Base-by-base conservation (phyloP, 1,284 basidiomycete genomes). In the Pyrrhoderma noxium region DNA sequence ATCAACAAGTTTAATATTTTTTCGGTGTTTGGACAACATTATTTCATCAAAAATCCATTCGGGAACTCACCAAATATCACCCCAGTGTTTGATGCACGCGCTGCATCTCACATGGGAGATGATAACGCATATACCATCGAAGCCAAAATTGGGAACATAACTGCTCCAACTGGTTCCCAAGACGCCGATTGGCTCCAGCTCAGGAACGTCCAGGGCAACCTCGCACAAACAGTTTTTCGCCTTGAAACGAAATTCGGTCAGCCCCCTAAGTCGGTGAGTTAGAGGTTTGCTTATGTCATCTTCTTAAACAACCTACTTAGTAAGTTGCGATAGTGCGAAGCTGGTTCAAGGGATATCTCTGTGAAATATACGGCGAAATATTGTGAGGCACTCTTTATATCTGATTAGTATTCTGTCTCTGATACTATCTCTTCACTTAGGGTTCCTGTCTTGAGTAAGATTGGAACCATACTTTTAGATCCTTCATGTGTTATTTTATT, bases 151-250 rank as follows among this genome's bases (percentile, higher is more conserved):
- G 73, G 64, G 5, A 66, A 66, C 51, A 49, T 78, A 7, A 57
- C 71, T 2, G 71, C 77, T 11, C 79, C 79, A 8, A 66, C 65
- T 16, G 65, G 75, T 46, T 57, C 62, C 5, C 58, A 63, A 37
- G 74, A 85, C 57, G 67, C 85, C 25, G 72, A 79, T 56, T 82
- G 79, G 77, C 66, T 85, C 16, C 62, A 73, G 52, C 66, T 86
- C 21, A 69, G 65, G 23, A 64, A 63, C 35, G 64, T 76, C 11
- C 56, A 72, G 38, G 81, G 81, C 2, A 59, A 64, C 2, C 63
- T 84, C 31, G 79, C 81, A 2, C 67, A 67, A 49, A 64, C 71
- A 48, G 68, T 83, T 3, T 81, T 73, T 66, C 67, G 82, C 47
- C 67, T 76, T 8, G 73, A 81, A 59, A 85, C 82, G 7, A 68